Percentiles rank a stretch among this genome's conserved stretches.
phyloP scores from a whole-genome alignment of 1,139 yeast genomes.

The Yamadazyma epiphylla region DNA sequence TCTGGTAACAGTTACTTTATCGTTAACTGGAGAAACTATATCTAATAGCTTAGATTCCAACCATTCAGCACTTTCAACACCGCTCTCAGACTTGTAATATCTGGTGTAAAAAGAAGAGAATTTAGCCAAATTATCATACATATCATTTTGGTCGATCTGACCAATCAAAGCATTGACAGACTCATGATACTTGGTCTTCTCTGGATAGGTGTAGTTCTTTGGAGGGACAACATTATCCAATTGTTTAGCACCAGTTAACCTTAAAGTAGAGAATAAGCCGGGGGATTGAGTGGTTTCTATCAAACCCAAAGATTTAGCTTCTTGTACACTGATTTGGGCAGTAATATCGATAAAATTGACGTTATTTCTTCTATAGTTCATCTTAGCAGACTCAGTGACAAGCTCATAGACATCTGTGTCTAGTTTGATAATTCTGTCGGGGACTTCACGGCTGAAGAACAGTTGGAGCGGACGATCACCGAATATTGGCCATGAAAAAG shows the following conservation, averaged over 20 bases:
- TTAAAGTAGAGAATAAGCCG: constrained; percentile 13
- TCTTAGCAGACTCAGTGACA: constrained; percentile 56
- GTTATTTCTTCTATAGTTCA: constrained; percentile 50
- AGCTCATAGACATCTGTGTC: constrained; percentile 37
- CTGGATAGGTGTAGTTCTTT: constrained; percentile 53
- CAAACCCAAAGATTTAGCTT: constrained; percentile 29
- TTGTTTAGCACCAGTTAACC: constrained; percentile 28
- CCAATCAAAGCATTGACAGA: constrained; percentile 39
- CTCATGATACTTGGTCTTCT: constrained; percentile 28
- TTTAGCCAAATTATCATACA: constrained; percentile 53
- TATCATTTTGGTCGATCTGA: constrained; percentile 39
- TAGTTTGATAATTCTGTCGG: constrained; percentile 32
- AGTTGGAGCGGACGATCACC: not conserved
- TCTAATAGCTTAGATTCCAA: constrained; percentile 47
- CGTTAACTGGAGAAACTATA: constrained; percentile 36
- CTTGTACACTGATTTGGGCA: constrained; percentile 20
- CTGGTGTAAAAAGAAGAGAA: constrained; percentile 77
- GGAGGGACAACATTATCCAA: constrained; percentile 16
- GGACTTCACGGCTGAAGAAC: not conserved
- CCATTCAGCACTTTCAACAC: constrained; percentile 74
- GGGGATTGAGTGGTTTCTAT: constrained; percentile 14
- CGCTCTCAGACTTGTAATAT: constrained; percentile 70
- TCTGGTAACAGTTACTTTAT: constrained; percentile 22
- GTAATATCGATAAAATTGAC: constrained; percentile 72
- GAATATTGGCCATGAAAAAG: not conserved